A percentile compares a stretch with the other conserved stretches of the same genome.
Evolutionary conservation across 768 basidiomycete genomes (phyloP).

Genomic region (Boletus huronensis): DNA sequence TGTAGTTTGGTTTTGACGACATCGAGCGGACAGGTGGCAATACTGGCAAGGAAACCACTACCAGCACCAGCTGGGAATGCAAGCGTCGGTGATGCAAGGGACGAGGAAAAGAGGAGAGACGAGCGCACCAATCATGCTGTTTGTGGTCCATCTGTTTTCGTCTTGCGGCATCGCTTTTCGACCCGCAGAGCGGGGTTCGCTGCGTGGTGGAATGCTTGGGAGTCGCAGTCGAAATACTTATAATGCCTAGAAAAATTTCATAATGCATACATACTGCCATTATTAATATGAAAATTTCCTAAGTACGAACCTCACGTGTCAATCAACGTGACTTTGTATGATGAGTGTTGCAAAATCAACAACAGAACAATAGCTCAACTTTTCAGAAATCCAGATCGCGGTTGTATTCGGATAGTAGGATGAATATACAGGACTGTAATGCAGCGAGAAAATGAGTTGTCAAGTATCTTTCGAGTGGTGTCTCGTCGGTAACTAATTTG

Average conservation of each 20-base stretch:
- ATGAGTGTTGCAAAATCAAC: too few relatives aligned
- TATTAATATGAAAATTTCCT: too few relatives aligned
- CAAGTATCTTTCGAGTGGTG: background rate
- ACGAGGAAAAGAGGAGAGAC: background rate
- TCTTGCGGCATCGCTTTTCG: constrained; percentile 63
- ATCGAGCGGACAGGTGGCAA: constrained; percentile 96
- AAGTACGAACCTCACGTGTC: too few relatives aligned
- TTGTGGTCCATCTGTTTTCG: constrained; percentile 61
- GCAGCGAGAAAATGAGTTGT: too few relatives aligned
- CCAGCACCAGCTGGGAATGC: constrained; percentile 77
- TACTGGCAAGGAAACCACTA: constrained; percentile 86
- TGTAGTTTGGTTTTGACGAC: constrained; percentile 97
- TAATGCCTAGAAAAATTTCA: too few relatives aligned
- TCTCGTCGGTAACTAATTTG: background rate
- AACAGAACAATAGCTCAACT: too few relatives aligned
- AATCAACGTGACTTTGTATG: too few relatives aligned
- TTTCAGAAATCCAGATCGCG: too few relatives aligned
- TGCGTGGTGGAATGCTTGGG: background rate
- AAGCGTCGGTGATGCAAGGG: background rate
- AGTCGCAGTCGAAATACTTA: too few relatives aligned
- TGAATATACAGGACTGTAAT: too few relatives aligned
- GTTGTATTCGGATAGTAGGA: too few relatives aligned
- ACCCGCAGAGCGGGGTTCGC: constrained; percentile 52
- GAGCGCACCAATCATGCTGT: constrained; percentile 77
- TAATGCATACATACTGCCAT: too few relatives aligned